Evolutionary conservation across 192 early-diverging fungal species (phyloP).

Genomic region (Umbelopsis isabellina): DNA sequence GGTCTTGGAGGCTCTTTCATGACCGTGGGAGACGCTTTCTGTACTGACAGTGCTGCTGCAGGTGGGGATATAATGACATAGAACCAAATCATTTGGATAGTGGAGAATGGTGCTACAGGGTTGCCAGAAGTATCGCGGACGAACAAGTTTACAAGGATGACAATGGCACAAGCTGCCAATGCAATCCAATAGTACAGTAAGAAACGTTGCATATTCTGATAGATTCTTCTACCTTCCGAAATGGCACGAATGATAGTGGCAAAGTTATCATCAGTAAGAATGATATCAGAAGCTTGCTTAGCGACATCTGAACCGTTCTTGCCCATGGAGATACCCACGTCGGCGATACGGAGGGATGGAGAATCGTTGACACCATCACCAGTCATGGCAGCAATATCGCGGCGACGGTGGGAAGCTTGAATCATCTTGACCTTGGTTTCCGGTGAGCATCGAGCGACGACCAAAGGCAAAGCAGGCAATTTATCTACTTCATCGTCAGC

Average conservation of each 20-base stretch:
- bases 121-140: constrained; percentile 59
- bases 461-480: constrained; percentile 77
- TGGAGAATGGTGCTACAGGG: constrained; percentile 73
- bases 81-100: constrained; percentile 77
- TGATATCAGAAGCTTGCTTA: constrained; percentile 90
- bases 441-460: constrained; percentile 90
- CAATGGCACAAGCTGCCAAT: constrained; percentile 60
- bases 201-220: constrained; percentile 79
- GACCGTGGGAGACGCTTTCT: constrained; percentile 65
- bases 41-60: constrained; percentile 71
- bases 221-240: constrained; percentile 79
- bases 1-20: constrained; percentile 77
- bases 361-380: constrained; percentile 82
- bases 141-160: constrained; percentile 68
- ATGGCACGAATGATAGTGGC: constrained; percentile 80
- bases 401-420: constrained; percentile 78
- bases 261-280: constrained; percentile 84
- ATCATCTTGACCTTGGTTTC: constrained; percentile 99
- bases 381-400: constrained; percentile 87
- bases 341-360: constrained; percentile 45
- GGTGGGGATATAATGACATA: constrained; percentile 79
- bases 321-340: constrained; percentile 71
- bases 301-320: constrained; percentile 92
- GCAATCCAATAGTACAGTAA: constrained; percentile 55
- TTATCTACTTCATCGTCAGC: constrained; percentile 82